Conservation (phyloP, 805 yeast genomes). For the Wickerhamiella azymoides region DNA sequence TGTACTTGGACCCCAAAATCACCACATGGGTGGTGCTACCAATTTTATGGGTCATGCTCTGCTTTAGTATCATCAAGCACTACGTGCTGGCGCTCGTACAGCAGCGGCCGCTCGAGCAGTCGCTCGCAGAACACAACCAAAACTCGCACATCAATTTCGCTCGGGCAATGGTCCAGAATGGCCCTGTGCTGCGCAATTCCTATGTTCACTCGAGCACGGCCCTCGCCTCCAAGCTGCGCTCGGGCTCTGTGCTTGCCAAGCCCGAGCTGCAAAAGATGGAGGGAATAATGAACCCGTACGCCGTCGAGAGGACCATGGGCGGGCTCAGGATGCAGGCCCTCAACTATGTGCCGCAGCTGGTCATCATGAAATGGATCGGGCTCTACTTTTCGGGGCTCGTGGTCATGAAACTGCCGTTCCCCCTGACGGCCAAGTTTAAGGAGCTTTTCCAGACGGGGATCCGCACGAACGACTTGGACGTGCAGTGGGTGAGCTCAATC, state of each 20-base stretch:
- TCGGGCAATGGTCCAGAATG: slow-evolving; percentile 16
- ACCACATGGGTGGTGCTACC: slow-evolving; percentile 87
- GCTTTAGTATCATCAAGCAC: slow-evolving; percentile 68
- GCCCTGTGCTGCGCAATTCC: slow-evolving; percentile 43
- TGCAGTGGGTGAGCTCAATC: slow-evolving; percentile 80
- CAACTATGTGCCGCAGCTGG: slow-evolving; percentile 78
- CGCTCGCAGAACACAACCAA: slow-evolving; percentile 29
- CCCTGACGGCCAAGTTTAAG: slow-evolving; percentile 77
- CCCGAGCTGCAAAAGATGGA: slow-evolving; percentile 38
- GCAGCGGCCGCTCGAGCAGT: slow-evolving; percentile 31
- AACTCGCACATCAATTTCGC: slow-evolving; percentile 37
- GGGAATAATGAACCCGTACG: slow-evolving; percentile 41
- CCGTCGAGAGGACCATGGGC: slow-evolving; percentile 57
- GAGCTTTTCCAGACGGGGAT: slow-evolving; percentile 86
- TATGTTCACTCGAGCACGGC: slow-evolving; percentile 36
- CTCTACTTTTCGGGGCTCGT: slow-evolving; percentile 86
- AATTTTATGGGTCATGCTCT: slow-evolving; percentile 75
- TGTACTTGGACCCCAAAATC: slow-evolving; percentile 64
- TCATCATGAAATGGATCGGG: slow-evolving; percentile 93
- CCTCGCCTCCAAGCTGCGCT: slow-evolving; percentile 34
- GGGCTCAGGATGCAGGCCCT: slow-evolving; percentile 74
- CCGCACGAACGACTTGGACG: slow-evolving; percentile 71
- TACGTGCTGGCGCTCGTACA: slow-evolving; percentile 28
- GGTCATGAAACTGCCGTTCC: slow-evolving; percentile 80
- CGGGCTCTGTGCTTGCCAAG: slow-evolving; percentile 44